These are phyloP conservation scores for Monosporascus sp. DNA, from an alignment of 2,329 filamentous ascomycete species.

Conservation along the genomic window DNA sequence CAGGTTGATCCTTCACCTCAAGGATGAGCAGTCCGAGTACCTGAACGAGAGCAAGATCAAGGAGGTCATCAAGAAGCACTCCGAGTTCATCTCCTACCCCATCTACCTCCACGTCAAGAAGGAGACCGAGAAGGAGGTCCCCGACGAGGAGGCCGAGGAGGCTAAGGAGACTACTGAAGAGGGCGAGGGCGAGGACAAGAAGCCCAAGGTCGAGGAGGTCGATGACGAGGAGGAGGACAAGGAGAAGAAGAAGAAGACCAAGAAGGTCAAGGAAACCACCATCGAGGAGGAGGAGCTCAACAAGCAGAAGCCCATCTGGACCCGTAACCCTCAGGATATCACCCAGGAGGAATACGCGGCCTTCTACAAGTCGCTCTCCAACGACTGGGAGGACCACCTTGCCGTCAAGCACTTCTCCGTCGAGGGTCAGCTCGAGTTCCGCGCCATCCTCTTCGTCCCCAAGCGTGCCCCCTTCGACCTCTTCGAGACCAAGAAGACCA, in stretches of 20 bases:
- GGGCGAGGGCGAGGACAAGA: slow-evolving; percentile 81
- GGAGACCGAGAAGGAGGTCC: slow-evolving; percentile 98
- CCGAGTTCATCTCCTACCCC: slow-evolving; percentile 99
- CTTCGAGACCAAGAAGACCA: slow-evolving; percentile 99
- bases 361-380: slow-evolving; percentile 99
- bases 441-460: slow-evolving; percentile 97
- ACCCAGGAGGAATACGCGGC: slow-evolving; percentile 92
- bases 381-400: slow-evolving; percentile 99
- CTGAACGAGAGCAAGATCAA: slow-evolving; percentile 98
- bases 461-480: slow-evolving; percentile 99
- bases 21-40: slow-evolving; percentile 99
- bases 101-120: slow-evolving; percentile 99
- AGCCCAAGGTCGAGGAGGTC: slow-evolving; percentile 91
- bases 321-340: slow-evolving; percentile 94
- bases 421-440: slow-evolving; percentile 99
- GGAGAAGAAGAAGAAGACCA: slow-evolving; percentile 95
- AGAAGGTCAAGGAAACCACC: slow-evolving; percentile 98
- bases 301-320: slow-evolving; percentile 99
- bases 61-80: slow-evolving; percentile 99
- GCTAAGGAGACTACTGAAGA: slow-evolving; percentile 59
- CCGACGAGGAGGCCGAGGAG: slow-evolving; percentile 85
- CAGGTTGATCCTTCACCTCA: slow-evolving; percentile 97
- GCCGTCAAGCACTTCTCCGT: slow-evolving; percentile 99
- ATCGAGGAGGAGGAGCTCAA: slow-evolving; percentile 99
- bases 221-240: slow-evolving; percentile 79